phyloP scores from a whole-genome alignment of 108 stramenopile species.

The Fragilaria crotonensis region DNA sequence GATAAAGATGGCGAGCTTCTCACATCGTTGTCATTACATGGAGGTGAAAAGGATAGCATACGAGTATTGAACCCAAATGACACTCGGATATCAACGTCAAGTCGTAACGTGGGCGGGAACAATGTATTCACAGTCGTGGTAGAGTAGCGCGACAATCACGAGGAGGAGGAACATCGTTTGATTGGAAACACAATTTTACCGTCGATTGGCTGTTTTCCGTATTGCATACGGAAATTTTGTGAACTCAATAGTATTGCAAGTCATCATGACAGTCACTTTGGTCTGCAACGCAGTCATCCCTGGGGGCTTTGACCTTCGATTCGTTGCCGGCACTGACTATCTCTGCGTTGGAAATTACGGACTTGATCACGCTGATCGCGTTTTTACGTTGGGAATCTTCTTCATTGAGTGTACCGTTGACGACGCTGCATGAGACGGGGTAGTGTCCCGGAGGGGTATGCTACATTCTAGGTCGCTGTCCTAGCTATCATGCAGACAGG shows the following conservation, averaged over 20 bases:
- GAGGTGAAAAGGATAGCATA: no score
- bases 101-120: background rate
- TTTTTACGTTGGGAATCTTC: background rate
- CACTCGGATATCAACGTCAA: background rate
- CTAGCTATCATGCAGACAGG: no score
- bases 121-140: background rate
- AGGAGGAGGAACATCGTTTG: background rate
- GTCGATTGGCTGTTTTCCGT: background rate
- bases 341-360: background rate
- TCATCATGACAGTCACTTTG: background rate
- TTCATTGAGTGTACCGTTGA: background rate
- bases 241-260: background rate
- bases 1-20: no score
- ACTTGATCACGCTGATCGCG: background rate
- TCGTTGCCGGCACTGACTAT: background rate
- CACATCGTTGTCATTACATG: no score
- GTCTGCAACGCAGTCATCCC: background rate
- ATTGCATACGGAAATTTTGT: background rate
- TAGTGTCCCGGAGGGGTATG: no score
- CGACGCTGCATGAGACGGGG: no score
- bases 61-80: background rate
- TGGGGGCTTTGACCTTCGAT: background rate
- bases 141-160: background rate
- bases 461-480: no score
- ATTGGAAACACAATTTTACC: background rate